phyloP scores from a whole-genome alignment of 179 eudicot species.

The Pouteria campechiana region DNA sequence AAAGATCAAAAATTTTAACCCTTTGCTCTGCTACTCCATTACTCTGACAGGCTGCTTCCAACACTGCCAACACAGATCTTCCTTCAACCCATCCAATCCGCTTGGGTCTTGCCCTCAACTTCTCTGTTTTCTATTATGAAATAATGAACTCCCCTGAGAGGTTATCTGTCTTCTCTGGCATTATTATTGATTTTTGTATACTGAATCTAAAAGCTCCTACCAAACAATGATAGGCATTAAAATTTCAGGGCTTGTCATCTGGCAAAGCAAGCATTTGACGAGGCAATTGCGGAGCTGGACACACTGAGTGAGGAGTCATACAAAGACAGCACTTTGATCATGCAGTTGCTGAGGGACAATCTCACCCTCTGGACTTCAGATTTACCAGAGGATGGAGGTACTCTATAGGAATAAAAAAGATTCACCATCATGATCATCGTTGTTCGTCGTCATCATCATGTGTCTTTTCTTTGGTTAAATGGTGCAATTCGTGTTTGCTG shows the following conservation, averaged over 20 bases:
- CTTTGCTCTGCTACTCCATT: conserved; percentile 3
- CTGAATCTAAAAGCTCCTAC: not conserved
- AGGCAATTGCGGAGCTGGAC: conserved; percentile 93
- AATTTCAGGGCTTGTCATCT: conserved; percentile 96
- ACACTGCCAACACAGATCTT: conserved; percentile 83
- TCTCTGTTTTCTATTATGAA: conserved; percentile 94
- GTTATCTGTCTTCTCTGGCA: conserved; percentile 17
- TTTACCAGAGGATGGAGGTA: conserved; percentile 83
- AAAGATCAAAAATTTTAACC: not conserved
- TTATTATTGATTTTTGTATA: not conserved
- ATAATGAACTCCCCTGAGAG: conserved; percentile 95
- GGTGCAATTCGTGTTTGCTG: too few species aligned
- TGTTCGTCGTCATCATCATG: too few species aligned
- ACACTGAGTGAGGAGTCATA: conserved; percentile 91
- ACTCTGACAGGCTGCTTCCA: conserved; percentile 76
- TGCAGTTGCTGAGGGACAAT: conserved; percentile 90
- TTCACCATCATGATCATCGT: too few species aligned
- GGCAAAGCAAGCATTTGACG: conserved; percentile 94
- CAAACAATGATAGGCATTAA: too few species aligned
- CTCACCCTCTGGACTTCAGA: conserved; percentile 98
- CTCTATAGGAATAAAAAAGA: too few species aligned
- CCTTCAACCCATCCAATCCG: conserved; percentile 97
- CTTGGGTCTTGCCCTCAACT: conserved; percentile 95
- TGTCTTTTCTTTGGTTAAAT: too few species aligned
- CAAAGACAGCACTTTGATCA: conserved; percentile 89